These are phyloP conservation scores for Triticum monococcum DNA, from an alignment of 176 grass and related monocot genomes.

Conservation along the genomic window DNA sequence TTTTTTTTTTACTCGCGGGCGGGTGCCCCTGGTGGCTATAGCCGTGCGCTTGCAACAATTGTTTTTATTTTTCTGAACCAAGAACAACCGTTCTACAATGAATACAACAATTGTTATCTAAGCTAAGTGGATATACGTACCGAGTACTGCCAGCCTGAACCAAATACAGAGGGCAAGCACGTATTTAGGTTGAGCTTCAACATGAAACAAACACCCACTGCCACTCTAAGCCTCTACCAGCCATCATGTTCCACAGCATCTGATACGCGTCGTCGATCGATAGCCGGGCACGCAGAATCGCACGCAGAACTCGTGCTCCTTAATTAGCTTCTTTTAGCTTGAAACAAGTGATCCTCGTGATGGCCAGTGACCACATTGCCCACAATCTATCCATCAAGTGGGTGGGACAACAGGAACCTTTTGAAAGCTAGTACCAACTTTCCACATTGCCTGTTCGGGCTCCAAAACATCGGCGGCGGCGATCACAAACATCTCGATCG, in stretches of 20 bases:
- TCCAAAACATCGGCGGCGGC: constrained; percentile 42
- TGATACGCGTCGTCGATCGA: constrained; percentile 8
- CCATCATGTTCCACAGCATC: constrained; percentile 26
- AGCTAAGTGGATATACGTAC: too few relatives aligned
- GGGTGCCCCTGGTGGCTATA: too few relatives aligned
- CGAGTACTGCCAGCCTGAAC: too few relatives aligned
- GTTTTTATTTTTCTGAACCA: too few relatives aligned
- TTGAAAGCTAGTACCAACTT: background rate
- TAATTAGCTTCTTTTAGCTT: background rate
- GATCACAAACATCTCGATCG: constrained; percentile 45
- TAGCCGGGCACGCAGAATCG: background rate
- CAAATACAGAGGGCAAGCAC: too few relatives aligned
- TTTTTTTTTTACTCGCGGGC: too few relatives aligned
- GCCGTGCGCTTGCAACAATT: too few relatives aligned
- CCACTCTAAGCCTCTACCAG: background rate
- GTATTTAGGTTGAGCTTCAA: background rate
- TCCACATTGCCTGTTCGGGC: constrained; percentile 38
- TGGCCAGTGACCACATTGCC: constrained; percentile 32
- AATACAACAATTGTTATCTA: too few relatives aligned
- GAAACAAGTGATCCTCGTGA: background rate
- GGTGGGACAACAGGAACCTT: background rate
- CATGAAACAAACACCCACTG: constrained; percentile 4
- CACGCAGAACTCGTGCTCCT: background rate
- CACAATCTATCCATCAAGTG: background rate
- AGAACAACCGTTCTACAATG: too few relatives aligned